Percentiles rank a stretch among this genome's conserved stretches.
phyloP scores from a whole-genome alignment of 768 basidiomycete genomes.

The Mycena indigotica region DNA sequence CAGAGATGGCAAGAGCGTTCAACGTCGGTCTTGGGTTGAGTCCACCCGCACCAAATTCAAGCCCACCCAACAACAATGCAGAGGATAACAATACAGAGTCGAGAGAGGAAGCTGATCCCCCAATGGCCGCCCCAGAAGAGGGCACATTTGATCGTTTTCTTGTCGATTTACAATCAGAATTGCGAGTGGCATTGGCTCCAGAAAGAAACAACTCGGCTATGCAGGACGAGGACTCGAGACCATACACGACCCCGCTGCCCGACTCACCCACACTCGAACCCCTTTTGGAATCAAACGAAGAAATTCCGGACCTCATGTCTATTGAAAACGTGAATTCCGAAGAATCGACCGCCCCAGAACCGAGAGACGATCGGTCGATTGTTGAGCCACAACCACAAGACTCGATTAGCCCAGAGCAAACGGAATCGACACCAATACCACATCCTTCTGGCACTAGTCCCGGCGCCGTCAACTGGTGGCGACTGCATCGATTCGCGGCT shows the following conservation, averaged over 20 bases:
- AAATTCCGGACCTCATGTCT: not conserved
- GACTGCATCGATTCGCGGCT: slow-evolving; percentile 79
- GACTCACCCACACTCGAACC: not conserved
- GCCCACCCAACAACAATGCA: not conserved
- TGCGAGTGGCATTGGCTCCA: slow-evolving; percentile 58
- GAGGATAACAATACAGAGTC: not conserved
- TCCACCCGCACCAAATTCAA: slow-evolving; percentile 16
- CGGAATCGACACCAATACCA: slow-evolving; percentile 1
- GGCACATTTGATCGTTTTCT: slow-evolving; percentile 83
- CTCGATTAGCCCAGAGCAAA: not conserved
- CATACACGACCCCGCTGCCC: slow-evolving; percentile 3
- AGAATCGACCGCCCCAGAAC: not conserved
- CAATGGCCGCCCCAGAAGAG: slow-evolving; percentile 41
- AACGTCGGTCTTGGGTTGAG: slow-evolving; percentile 66
- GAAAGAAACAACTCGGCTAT: no score
- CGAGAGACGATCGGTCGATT: no score
- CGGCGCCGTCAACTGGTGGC: slow-evolving; percentile 76
- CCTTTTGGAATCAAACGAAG: not conserved
- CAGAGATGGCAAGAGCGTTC: slow-evolving; percentile 81
- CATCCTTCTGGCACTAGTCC: slow-evolving; percentile 26
- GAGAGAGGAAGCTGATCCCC: not conserved
- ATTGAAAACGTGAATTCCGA: not conserved
- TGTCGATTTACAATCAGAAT: slow-evolving; percentile 73
- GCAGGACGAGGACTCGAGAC: slow-evolving; percentile 18
- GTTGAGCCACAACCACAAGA: not conserved